phyloP scores from a whole-genome alignment of 345 rosid genomes.

The Populus simonii region DNA sequence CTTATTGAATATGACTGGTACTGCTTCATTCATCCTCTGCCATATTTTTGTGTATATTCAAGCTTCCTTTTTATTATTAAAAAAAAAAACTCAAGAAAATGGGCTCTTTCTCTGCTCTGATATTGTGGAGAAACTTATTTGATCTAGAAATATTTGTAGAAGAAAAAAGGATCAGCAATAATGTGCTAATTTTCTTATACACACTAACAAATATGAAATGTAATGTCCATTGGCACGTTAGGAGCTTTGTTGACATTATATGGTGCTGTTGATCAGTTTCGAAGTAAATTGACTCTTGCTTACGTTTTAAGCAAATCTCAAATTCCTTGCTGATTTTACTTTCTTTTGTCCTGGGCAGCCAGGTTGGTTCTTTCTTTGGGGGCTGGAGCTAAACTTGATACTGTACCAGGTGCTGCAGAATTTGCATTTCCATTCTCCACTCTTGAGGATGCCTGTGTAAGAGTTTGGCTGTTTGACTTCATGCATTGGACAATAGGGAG shows the following conservation, averaged over 20 bases:
- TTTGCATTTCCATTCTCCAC: slow-evolving; percentile 86
- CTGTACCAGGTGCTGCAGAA: slow-evolving; percentile 84
- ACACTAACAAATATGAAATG: not conserved
- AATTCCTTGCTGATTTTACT: slow-evolving; percentile 14
- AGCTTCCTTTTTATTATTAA: not conserved
- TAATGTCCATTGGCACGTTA: not conserved
- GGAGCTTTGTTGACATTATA: not conserved
- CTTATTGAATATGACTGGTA: slow-evolving; percentile 94
- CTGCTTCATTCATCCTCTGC: slow-evolving; percentile 18
- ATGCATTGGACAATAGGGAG: not conserved
- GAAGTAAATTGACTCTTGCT: not conserved
- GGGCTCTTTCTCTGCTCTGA: not conserved
- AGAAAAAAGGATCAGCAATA: not conserved
- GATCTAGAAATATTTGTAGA: not conserved
- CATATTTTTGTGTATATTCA: not conserved
- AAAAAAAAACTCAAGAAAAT: not conserved
- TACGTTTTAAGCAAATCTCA: not conserved
- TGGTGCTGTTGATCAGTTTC: slow-evolving; percentile 12
- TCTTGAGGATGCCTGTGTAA: slow-evolving; percentile 80
- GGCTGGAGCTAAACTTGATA: slow-evolving; percentile 80
- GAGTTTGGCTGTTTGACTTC: slow-evolving; percentile 20
- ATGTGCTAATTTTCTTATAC: not conserved
- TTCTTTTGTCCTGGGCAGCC: slow-evolving; percentile 67
- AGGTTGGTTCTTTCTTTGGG: slow-evolving; percentile 99
- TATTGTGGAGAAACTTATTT: not conserved